Evolutionary conservation across 257 asterid species (phyloP), one percentile per base, ranked within the genome.

Genomic region (Eucommia ulmoides): DNA sequence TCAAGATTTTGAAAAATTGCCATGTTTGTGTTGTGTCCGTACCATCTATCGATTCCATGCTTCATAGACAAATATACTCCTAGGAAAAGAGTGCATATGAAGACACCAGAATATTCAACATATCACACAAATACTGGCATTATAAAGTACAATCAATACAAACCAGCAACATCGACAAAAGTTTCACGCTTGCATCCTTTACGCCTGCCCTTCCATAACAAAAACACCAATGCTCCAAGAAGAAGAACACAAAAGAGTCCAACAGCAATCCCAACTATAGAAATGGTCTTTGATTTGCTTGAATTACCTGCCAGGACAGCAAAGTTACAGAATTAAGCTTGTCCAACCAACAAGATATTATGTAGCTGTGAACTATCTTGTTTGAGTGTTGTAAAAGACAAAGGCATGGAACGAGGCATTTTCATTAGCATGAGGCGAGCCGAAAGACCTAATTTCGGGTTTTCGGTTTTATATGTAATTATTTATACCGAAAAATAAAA

Each of bases 131-230:
- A 18, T 38, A 14, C n/a, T 38, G 17, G n/a, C 45, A 38, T 38
- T 16, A 42, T 42, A 42, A 42, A 42, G 10, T 3, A 59, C 8
- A 60, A 23, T 19, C 22, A 50, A 53, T 54, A 69, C 66, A 41
- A 59, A 89, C 97, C 97, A 79, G 87, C 65, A 65, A 89, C 96
- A 60, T 84, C 97, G 4, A 82, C 93, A 50, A 68, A 89, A 60
- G 82, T 80, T 73, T 89, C 97, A 22, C 77, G 83, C 52, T 33
- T 70, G 70, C 69, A 70, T 65, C 81, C 74, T 70, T 70, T 80
- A 59, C 51, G 60, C 54, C 71, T 72, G 16, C 77, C 69, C 65
- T 62, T 78, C 89, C 93, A 77, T 56, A 77, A 23, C 61, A 77
- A 75, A 45, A 89, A 51, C 45, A 78, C 51, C 47, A 74, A 66